Base-by-base conservation (phyloP, 2,329 filamentous ascomycete species). In the Claviceps sp. region DNA sequence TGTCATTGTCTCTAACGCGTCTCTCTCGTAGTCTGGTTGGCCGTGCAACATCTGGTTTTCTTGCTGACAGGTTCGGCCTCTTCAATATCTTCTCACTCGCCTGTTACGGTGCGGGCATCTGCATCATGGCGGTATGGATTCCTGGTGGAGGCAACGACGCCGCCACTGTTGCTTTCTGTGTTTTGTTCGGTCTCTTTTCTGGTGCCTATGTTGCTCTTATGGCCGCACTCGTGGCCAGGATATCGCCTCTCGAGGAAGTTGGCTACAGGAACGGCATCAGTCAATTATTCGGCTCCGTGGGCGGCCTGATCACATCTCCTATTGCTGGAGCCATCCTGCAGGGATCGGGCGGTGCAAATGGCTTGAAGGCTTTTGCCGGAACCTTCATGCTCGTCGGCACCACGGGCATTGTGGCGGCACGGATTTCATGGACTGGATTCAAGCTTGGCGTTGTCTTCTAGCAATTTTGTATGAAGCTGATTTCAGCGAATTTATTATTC, bases 161-260 rank as follows among this genome's bases (percentile, higher is more conserved):
- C 4, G 45, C 53, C 16, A 57, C 59, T 13, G 59, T 66, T 38
- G 56, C 55, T 6, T 66, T 64, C 50, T 56, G 58, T 3, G 55
- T 58, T 9, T 49, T 64, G 3, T 66, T 61, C 53, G 64, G 64
- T 4, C 56, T 65, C 42, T 57, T 58, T 22, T 65, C 64, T 0
- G 64, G 63, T 20, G 61, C 62, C 22, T 60, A 59, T 45, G 58
- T 65, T 47, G 54, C 58, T 17, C 53, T 66, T 11, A 53, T 57
- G 11, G 57, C 57, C 2, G 61, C 60, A 6, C 55, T 64, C 16
- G 52, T 61, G 8, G 62, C 62, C 1, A 73, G 79, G 53, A 76
- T 81, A 50, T 75, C 72, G 0, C 73, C 76, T 49, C 67, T 78
- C 43, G 65, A 70, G 3, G 69, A 78, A 57, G 72, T 81, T 11